Evolutionary conservation across 2,329 filamentous ascomycete species (phyloP), one percentile per base, ranked within the genome.

Genomic region (Talaromyces sp.): DNA sequence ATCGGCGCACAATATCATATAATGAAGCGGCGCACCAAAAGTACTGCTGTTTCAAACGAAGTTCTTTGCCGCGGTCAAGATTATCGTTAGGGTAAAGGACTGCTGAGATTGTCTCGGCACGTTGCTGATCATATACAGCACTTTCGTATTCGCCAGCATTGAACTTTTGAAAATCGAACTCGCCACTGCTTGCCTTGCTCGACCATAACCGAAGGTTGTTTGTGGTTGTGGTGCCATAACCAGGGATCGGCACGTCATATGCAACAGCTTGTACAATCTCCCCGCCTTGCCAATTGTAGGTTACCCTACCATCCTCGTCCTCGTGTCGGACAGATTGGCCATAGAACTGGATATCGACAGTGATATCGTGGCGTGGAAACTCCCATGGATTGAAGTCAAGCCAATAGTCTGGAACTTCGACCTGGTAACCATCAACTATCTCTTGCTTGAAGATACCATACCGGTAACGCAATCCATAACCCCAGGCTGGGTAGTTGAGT

Each of bases 371-470:
- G 70, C 95, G 87, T 49, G 93, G 93, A 74, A 98, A 99, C 77
- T 99, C 95, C 95, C 95, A 99, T 0, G 95, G 95, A 79, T 99
- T 99, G 80, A 98, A 97, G 77, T 98, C 95, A 63, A 99, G 87
- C 95, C 95, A 99, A 81, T 99, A 98, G 78, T 99, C 95, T 22
- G 95, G 95, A 66, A 98, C 91, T 76, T 99, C 95, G 69, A 99
- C 93, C 79, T 99, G 95, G 77, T 97, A 99, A 65, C 95, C 95
- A 74, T 98, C 91, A 67, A 97, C 89, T 72, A 99, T 98, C 82
- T 98, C 95, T 82, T 99, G 95, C 83, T 98, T 98, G 88, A 99
- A 99, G 77, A 99, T 99, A 76, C 91, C 91, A 77, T 98, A 98
- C 77, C 93, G 86, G 83, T 99, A 99, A 74, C 95, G 88, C 71